These are phyloP conservation scores for Jacaranda mimosifolia DNA, from an alignment of 257 asterid genomes.

Conservation along the genomic window DNA sequence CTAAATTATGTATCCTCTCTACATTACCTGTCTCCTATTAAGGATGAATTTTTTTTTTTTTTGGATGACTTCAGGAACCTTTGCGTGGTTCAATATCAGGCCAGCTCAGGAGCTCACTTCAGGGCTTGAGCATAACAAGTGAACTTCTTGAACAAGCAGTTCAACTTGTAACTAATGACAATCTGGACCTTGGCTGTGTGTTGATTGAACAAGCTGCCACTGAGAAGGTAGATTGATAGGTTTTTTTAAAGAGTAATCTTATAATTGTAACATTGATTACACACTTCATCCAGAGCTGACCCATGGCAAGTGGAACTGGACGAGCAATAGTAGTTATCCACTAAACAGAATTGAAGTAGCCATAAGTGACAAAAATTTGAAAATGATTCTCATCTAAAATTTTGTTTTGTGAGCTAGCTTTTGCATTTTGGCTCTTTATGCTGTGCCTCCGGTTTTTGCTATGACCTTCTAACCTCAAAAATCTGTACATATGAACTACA, in stretches of 20 bases:
- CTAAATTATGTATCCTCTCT: conserved; percentile 10
- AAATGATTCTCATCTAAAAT: background rate
- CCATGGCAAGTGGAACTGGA: conserved; percentile 9
- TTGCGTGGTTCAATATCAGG: conserved; percentile 82
- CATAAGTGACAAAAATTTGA: background rate
- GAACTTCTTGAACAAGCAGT: conserved; percentile 88
- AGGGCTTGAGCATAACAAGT: conserved; percentile 58
- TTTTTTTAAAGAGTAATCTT: conserved; percentile 4
- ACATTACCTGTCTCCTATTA: conserved; percentile 15
- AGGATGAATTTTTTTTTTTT: conserved; percentile 28
- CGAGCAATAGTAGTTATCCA: background rate
- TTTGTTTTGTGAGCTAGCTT: background rate
- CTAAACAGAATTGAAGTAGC: conserved; percentile 12
- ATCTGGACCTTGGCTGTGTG: conserved; percentile 98
- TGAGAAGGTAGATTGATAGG: conserved; percentile 69
- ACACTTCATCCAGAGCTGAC: conserved; percentile 21
- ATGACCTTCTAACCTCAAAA: background rate
- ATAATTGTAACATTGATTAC: conserved; percentile 17
- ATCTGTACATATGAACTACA: background rate
- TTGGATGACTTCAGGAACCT: conserved; percentile 67
- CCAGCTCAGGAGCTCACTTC: conserved; percentile 88
- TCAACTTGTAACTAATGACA: conserved; percentile 89
- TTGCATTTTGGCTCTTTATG: background rate
- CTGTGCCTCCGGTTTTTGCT: background rate
- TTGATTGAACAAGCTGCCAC: conserved; percentile 99